phyloP scores from a whole-genome alignment of 768 basidiomycete genomes.

The Mycena rosella region DNA sequence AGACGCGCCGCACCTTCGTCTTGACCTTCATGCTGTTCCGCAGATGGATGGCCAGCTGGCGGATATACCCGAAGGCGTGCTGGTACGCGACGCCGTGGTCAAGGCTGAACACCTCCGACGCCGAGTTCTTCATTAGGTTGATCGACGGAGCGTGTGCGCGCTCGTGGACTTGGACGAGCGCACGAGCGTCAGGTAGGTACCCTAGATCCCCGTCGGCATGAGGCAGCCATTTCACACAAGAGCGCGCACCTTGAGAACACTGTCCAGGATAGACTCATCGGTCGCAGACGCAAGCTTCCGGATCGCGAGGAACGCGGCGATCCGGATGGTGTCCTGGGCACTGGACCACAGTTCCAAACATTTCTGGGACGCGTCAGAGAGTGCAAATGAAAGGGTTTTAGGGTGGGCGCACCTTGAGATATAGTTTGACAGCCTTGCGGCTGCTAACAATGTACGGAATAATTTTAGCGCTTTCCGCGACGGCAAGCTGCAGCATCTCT shows the following conservation, averaged over 20 bases:
- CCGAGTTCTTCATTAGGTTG: constrained; percentile 98
- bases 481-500: constrained; percentile 74
- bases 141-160: constrained; percentile 90
- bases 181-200: constrained; percentile 89
- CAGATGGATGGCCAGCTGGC: constrained; percentile 93
- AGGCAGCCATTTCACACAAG: not conserved
- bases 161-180: constrained; percentile 89
- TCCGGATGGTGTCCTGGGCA: constrained; percentile 83
- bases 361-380: constrained; percentile 59
- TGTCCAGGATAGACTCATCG: constrained; percentile 86
- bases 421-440: constrained; percentile 86
- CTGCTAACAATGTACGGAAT: constrained; percentile 90
- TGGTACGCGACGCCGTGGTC: constrained; percentile 85
- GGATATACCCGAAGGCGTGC: constrained; percentile 95
- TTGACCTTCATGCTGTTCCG: constrained; percentile 92
- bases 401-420: constrained; percentile 80
- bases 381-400: constrained; percentile 6
- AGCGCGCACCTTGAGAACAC: constrained; percentile 83
- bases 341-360: constrained; percentile 89
- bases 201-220: constrained; percentile 59
- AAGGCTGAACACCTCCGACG: constrained; percentile 90
- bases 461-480: constrained; percentile 89
- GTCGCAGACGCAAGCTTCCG: constrained; percentile 81
- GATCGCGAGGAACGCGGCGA: constrained; percentile 89
- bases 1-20: constrained; percentile 69